Evolutionary conservation across 768 basidiomycete genomes (phyloP).

Genomic region (Hydnum rufescens): DNA sequence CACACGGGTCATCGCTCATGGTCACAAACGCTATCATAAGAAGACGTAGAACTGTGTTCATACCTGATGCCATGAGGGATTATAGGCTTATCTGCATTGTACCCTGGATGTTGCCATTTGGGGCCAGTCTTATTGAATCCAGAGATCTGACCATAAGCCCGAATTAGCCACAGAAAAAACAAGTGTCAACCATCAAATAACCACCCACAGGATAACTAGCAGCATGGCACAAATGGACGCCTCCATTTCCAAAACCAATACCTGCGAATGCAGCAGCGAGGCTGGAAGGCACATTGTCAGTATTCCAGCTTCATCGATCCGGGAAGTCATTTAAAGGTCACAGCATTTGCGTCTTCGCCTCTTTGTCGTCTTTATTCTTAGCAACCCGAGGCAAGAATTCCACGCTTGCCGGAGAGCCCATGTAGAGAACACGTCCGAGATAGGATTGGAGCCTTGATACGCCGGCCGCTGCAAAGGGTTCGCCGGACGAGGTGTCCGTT

Average conservation of each 20-base stretch:
- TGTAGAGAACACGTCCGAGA: constrained; percentile 86
- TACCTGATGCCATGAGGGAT: constrained; percentile 84
- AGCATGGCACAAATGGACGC: constrained; percentile 78
- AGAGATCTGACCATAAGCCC: constrained; percentile 39
- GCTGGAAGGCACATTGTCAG: too few species aligned
- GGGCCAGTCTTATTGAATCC: constrained; percentile 89
- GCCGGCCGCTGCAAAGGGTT: constrained; percentile 85
- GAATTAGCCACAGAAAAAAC: constrained; percentile 5
- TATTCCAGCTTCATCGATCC: constrained; percentile 16
- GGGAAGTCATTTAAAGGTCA: not conserved
- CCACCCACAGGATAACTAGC: constrained; percentile 64
- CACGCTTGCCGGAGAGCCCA: constrained; percentile 79
- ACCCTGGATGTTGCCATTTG: constrained; percentile 81
- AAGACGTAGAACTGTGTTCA: constrained; percentile 2
- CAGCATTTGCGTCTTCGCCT: constrained; percentile 86
- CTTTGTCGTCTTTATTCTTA: constrained; percentile 53
- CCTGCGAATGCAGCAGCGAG: constrained; percentile 88
- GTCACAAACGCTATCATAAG: not conserved
- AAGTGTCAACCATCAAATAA: not conserved
- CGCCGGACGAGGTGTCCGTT: constrained; percentile 70
- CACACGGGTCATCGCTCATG: not conserved
- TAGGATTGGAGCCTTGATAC: constrained; percentile 84
- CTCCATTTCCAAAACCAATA: constrained; percentile 88
- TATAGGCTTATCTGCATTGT: constrained; percentile 66
- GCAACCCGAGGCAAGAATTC: constrained; percentile 76